Conservation (phyloP, 805 yeast genomes). For the Ogataea nitratoaversa region DNA sequence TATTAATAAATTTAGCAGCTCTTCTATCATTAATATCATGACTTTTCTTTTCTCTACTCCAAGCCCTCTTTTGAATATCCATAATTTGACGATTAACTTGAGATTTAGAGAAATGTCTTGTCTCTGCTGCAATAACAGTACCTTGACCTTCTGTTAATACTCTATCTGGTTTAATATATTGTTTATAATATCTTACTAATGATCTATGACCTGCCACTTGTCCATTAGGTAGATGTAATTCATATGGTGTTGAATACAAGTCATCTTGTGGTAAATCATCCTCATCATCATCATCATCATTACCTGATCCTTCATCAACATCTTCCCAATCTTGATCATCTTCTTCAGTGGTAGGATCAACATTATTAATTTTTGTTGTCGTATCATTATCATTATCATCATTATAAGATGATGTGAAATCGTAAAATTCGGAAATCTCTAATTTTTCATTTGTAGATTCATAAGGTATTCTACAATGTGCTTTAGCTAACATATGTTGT, state of each 20-base stretch:
- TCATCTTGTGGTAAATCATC: conserved; percentile 30
- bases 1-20: conserved; percentile 69
- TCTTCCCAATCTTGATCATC: conserved; percentile 35
- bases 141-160: conserved; percentile 60
- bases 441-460: conserved; percentile 75
- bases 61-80: conserved; percentile 49
- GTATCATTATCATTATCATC: conserved; percentile 25
- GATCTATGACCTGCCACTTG: conserved; percentile 78
- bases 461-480: conserved; percentile 87
- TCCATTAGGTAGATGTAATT: conserved; percentile 74
- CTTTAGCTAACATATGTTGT: conserved; percentile 80
- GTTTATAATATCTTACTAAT: conserved; percentile 66
- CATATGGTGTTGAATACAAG: conserved; percentile 44
- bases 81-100: conserved; percentile 37
- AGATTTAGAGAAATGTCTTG: conserved; percentile 48
- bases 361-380: too few relatives aligned
- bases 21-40: conserved; percentile 47
- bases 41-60: conserved; percentile 51
- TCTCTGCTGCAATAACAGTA: conserved; percentile 74
- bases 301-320: conserved; percentile 28
- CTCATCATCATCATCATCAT: conserved; percentile 33
- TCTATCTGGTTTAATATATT: conserved; percentile 48
- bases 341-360: conserved; percentile 24
- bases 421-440: conserved; percentile 77
- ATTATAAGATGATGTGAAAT: conserved; percentile 62